These are phyloP conservation scores for Paramecium caudatum DNA, from an alignment of 73 alveolate species.

Conservation along the genomic window DNA sequence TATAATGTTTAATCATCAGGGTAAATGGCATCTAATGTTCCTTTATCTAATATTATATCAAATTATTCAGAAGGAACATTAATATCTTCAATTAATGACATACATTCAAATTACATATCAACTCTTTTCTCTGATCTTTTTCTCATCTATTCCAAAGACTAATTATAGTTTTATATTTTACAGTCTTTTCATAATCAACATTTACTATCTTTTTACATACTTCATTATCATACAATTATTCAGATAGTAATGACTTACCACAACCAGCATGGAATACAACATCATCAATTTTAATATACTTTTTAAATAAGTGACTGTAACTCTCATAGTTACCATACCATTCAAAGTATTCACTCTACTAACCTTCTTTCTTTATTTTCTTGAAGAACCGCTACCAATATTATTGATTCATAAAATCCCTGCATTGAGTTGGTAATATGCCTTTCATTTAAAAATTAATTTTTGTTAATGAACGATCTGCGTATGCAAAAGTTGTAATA, in stretches of 20 bases:
- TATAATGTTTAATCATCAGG: slow-evolving; percentile 67
- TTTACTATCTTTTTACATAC: slow-evolving; percentile 60
- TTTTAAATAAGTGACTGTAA: slow-evolving; percentile 54
- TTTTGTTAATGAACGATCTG: slow-evolving; percentile 16
- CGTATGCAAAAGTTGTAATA: slow-evolving; percentile 35
- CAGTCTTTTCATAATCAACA: slow-evolving; percentile 69
- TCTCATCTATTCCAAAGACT: slow-evolving; percentile 66
- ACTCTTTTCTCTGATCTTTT: slow-evolving; percentile 75
- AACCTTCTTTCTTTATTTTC: slow-evolving; percentile 68
- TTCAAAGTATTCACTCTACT: slow-evolving; percentile 70
- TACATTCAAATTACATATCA: slow-evolving; percentile 57
- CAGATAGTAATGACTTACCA: slow-evolving; percentile 75
- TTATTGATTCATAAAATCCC: slow-evolving; percentile 66
- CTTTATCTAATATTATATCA: slow-evolving; percentile 69
- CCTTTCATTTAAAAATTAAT: slow-evolving; percentile 49
- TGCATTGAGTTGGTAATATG: slow-evolving; percentile 53
- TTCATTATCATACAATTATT: slow-evolving; percentile 68
- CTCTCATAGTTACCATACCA: slow-evolving; percentile 76
- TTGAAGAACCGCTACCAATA: slow-evolving; percentile 76
- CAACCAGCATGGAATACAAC: slow-evolving; percentile 67
- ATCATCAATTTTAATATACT: slow-evolving; percentile 54
- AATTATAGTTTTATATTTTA: not conserved
- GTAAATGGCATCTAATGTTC: slow-evolving; percentile 74
- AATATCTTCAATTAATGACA: slow-evolving; percentile 44
- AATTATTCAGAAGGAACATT: slow-evolving; percentile 38